Percentiles rank a stretch among this genome's conserved stretches.
Evolutionary conservation across 805 yeast species (phyloP).

Genomic region (Clavispora fructus): DNA sequence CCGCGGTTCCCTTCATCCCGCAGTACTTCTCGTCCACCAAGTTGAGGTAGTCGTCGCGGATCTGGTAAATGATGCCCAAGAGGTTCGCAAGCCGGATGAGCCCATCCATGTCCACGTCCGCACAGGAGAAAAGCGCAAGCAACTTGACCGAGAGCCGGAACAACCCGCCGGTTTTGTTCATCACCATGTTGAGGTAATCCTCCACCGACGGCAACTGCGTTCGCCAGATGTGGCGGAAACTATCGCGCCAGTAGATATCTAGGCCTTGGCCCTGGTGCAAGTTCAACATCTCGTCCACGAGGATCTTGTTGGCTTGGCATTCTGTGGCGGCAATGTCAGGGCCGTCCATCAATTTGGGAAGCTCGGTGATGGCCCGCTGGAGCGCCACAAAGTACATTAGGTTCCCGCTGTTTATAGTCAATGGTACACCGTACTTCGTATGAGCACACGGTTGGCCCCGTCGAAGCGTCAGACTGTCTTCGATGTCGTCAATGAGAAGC

Average conservation of each 20-base stretch:
- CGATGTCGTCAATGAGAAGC: conserved; percentile 73
- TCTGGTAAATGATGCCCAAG: conserved; percentile 80
- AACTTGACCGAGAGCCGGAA: conserved; percentile 69
- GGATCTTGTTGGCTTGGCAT: conserved; percentile 34
- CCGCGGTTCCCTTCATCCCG: conserved; percentile 66
- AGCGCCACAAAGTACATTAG: conserved; percentile 75
- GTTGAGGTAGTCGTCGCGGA: conserved; percentile 80
- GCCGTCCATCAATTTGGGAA: not conserved
- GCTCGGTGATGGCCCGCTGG: conserved; percentile 31
- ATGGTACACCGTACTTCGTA: conserved; percentile 67
- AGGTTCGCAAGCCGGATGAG: conserved; percentile 63
- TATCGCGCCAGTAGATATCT: conserved; percentile 85
- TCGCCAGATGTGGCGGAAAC: conserved; percentile 9
- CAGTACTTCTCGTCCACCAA: conserved; percentile 44
- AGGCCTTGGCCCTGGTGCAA: conserved; percentile 87
- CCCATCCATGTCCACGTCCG: conserved; percentile 6
- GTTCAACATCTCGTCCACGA: conserved; percentile 70
- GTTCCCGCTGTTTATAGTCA: conserved; percentile 78
- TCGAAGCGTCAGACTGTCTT: conserved; percentile 66
- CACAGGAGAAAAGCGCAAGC: conserved; percentile 37
- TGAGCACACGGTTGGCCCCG: conserved; percentile 82
- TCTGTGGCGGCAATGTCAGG: conserved; percentile 16
- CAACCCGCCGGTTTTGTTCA: conserved; percentile 83
- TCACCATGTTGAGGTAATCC: conserved; percentile 73
- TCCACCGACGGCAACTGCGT: conserved; percentile 21